phyloP scores from a whole-genome alignment of 306 rosid species.

The Sindora glabra region DNA sequence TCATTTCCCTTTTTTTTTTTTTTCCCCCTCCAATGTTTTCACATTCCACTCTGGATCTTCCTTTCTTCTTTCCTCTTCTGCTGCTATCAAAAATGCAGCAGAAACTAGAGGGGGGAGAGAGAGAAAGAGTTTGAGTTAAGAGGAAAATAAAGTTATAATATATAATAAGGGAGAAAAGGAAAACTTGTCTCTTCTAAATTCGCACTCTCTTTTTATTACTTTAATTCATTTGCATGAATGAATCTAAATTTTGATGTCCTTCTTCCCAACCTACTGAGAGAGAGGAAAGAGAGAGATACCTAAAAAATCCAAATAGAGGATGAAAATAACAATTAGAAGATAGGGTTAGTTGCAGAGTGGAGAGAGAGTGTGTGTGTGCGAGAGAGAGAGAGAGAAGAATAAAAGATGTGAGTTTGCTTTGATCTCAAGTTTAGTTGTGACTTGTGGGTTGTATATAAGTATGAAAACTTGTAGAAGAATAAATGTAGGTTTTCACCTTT shows the following conservation, averaged over 20 bases:
- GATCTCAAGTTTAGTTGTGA: slow-evolving; percentile 51
- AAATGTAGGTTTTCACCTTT: slow-evolving; percentile 33
- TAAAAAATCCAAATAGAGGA: slow-evolving; percentile 27
- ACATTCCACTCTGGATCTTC: slow-evolving; percentile 30
- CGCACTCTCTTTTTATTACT: slow-evolving; percentile 31
- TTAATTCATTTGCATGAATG: slow-evolving; percentile 25
- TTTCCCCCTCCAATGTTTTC: slow-evolving; percentile 13
- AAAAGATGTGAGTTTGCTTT: slow-evolving; percentile 35
- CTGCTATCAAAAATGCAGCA: slow-evolving; percentile 2
- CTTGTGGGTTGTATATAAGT: slow-evolving; percentile 15
- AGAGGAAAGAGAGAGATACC: slow-evolving; percentile 21
- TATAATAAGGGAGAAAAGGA: slow-evolving; percentile 27
- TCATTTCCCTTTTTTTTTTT: slow-evolving; percentile 35
- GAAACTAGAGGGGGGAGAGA: slow-evolving; percentile 10
- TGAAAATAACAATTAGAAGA: slow-evolving; percentile 16
- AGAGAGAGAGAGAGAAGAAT: slow-evolving; percentile 4
- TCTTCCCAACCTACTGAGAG: slow-evolving; percentile 17
- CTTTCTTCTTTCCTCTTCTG: slow-evolving; percentile 22
- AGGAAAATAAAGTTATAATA: slow-evolving; percentile 19
- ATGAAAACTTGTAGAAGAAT: slow-evolving; percentile 48
- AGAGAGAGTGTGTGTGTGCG: too few relatives aligned
- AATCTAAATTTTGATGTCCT: slow-evolving; percentile 13
- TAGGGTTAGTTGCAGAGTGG: slow-evolving; percentile 32
- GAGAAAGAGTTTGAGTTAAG: slow-evolving; percentile 18
- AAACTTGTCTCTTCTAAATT: slow-evolving; percentile 48